Evolutionary conservation across 331 rosid species (phyloP).

Genomic region (Erythrophleum ivorense): DNA sequence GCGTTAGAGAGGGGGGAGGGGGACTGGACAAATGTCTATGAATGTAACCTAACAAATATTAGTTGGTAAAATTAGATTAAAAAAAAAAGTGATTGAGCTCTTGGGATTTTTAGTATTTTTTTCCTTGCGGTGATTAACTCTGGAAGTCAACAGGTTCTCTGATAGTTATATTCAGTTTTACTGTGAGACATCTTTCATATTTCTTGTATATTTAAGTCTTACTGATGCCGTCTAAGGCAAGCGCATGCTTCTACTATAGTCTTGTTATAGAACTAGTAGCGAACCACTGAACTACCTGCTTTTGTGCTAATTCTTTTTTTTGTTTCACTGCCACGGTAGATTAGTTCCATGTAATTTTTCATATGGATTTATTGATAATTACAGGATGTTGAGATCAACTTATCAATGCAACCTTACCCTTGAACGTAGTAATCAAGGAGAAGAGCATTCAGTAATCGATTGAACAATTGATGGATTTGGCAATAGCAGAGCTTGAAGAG

Average conservation of each 20-base stretch:
- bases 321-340: neutral
- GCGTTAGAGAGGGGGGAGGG: no score
- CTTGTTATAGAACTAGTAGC: no score
- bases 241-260: no score
- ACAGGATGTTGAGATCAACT: conserved; percentile 43
- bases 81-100: no score
- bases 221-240: no score
- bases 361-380: conserved; percentile 30
- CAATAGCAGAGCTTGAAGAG: conserved; percentile 68
- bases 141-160: no score
- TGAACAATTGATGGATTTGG: conserved; percentile 48
- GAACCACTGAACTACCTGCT: no score
- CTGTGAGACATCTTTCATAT: neutral
- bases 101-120: no score
- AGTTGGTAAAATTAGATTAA: no score
- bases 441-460: neutral
- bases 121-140: no score
- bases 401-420: conserved; percentile 22
- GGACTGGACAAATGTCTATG: no score
- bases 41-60: no score
- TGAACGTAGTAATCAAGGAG: conserved; percentile 43
- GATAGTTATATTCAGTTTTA: neutral
- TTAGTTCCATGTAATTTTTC: neutral
- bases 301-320: neutral
- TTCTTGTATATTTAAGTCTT: neutral